Percentiles rank a stretch among this genome's conserved stretches.
Conservation (phyloP, 2,329 filamentous ascomycete species). For the Epichloe uncinata region DNA sequence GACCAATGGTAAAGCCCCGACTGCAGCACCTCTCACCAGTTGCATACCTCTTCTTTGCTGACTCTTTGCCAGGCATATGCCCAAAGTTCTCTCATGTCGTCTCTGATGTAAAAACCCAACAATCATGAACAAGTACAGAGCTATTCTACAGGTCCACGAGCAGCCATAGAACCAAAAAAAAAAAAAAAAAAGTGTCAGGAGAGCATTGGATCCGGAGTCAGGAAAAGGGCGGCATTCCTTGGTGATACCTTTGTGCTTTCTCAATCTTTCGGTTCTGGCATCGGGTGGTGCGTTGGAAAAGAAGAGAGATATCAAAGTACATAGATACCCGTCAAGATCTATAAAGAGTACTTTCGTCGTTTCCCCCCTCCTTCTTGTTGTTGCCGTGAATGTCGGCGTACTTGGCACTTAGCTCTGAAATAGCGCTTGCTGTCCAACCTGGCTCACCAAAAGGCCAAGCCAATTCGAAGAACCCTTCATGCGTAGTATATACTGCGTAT, state of each 20-base stretch:
- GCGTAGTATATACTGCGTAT: slow-evolving; percentile 36
- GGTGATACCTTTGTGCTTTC: background rate
- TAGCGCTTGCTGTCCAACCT: slow-evolving; percentile 23
- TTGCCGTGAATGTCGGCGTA: background rate
- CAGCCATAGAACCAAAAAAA: background rate
- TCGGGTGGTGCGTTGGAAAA: background rate
- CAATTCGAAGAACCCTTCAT: slow-evolving; percentile 49
- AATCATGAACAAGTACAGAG: background rate
- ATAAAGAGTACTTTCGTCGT: slow-evolving; percentile 7
- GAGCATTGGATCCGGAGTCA: slow-evolving; percentile 7
- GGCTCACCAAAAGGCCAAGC: slow-evolving; percentile 46
- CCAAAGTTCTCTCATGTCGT: slow-evolving; percentile 66
- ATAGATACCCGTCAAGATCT: slow-evolving; percentile 8
- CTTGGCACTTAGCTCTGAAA: slow-evolving; percentile 28
- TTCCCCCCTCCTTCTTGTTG: slow-evolving; percentile 4
- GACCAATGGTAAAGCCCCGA: slow-evolving; percentile 58
- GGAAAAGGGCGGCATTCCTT: slow-evolving; percentile 4
- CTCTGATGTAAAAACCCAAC: slow-evolving; percentile 45
- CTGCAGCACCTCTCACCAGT: slow-evolving; percentile 2
- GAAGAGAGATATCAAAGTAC: slow-evolving; percentile 3
- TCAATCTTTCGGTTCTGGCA: background rate
- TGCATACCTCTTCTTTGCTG: slow-evolving; percentile 8
- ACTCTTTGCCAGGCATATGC: slow-evolving; percentile 55
- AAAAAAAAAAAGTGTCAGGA: background rate
- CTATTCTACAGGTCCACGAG: background rate